phyloP scores from a whole-genome alignment of 73 alveolate species.

The Paramecium bursaria region DNA sequence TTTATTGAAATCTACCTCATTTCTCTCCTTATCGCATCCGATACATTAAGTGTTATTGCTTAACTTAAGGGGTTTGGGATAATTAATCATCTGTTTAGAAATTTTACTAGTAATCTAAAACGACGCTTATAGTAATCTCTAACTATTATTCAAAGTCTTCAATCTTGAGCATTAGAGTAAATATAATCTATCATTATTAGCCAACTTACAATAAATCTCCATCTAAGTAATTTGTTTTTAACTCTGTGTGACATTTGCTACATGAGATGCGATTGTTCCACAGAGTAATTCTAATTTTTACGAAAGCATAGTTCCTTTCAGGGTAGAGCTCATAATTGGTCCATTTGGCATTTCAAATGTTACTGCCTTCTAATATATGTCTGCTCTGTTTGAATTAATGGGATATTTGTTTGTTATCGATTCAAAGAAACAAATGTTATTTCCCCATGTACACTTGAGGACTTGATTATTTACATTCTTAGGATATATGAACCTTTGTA shows the following conservation, averaged over 20 bases:
- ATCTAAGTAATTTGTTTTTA: conserved; percentile 28
- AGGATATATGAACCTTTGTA: conserved; percentile 29
- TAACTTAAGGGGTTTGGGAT: conserved; percentile 29
- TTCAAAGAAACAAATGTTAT: conserved; percentile 48
- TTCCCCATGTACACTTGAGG: conserved; percentile 45
- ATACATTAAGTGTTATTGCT: conserved; percentile 43
- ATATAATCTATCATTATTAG: conserved; percentile 30
- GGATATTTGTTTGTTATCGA: conserved; percentile 27
- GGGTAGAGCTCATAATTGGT: conserved; percentile 9
- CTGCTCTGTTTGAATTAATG: conserved; percentile 12
- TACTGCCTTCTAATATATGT: conserved; percentile 55
- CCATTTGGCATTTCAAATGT: conserved; percentile 59
- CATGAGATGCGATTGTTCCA: conserved; percentile 45
- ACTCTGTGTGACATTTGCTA: conserved; percentile 43
- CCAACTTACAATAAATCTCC: conserved; percentile 32
- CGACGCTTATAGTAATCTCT: too few species aligned
- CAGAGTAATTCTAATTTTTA: conserved; percentile 40
- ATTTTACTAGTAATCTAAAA: conserved; percentile 45
- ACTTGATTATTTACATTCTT: conserved; percentile 35
- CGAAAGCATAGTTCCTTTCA: conserved; percentile 29
- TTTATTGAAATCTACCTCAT: conserved; percentile 24
- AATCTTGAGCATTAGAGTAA: neutral
- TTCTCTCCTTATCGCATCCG: conserved; percentile 51
- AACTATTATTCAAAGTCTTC: too few species aligned
- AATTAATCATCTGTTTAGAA: neutral